Conservation (phyloP, 163 green algal genomes). For the Scenedesmus sp. region DNA sequence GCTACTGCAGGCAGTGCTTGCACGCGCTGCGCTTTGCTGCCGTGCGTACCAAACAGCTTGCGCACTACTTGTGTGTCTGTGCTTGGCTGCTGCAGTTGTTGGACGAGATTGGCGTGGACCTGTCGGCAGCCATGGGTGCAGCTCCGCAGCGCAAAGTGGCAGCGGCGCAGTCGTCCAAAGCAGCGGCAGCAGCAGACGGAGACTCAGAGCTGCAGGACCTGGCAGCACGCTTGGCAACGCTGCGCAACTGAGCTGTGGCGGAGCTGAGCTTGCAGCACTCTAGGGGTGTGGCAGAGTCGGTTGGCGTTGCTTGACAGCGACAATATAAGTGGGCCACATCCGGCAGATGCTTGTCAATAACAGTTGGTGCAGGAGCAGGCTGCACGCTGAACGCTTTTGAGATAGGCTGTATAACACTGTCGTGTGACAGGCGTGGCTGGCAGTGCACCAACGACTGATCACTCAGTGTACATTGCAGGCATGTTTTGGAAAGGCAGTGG, state of each 20-base stretch:
- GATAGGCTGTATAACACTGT: too few relatives aligned
- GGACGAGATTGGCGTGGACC: slow-evolving; percentile 90
- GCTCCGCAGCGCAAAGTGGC: slow-evolving; percentile 54
- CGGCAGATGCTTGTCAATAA: too few relatives aligned
- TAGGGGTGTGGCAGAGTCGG: background rate
- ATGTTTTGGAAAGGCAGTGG: too few relatives aligned
- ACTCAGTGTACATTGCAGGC: too few relatives aligned
- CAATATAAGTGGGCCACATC: background rate
- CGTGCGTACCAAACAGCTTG: background rate
- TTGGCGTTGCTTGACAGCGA: background rate
- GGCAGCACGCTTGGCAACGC: slow-evolving; percentile 49
- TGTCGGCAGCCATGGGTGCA: slow-evolving; percentile 65
- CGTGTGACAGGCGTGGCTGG: too few relatives aligned
- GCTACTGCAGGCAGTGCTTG: background rate
- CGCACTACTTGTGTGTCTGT: background rate
- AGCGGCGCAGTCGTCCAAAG: slow-evolving; percentile 12
- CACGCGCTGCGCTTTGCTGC: background rate
- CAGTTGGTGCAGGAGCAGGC: too few relatives aligned
- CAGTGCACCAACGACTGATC: too few relatives aligned
- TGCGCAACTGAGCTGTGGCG: slow-evolving; percentile 29
- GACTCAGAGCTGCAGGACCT: slow-evolving; percentile 55
- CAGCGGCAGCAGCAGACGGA: slow-evolving; percentile 27
- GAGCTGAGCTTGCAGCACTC: background rate
- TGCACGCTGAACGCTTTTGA: too few relatives aligned
- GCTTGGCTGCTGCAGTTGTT: slow-evolving; percentile 74